Percentiles rank a stretch among this genome's conserved stretches.
phyloP scores from a whole-genome alignment of 1,139 yeast species.

The Zygoascus hellenicus region DNA sequence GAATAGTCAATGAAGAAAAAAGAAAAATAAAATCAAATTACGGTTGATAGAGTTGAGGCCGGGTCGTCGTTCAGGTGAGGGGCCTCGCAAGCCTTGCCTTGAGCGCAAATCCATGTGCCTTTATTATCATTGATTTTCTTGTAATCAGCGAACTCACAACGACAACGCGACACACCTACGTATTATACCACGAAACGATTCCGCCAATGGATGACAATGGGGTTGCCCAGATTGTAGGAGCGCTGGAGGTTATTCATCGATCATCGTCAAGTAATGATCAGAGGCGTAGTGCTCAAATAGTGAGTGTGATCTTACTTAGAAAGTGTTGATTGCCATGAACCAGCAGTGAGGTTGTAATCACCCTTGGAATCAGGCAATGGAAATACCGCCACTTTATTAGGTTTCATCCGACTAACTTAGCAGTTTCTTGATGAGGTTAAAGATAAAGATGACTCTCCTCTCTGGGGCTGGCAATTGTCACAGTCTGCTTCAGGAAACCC shows the following conservation, averaged over 20 bases:
- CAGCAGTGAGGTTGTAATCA: neutral
- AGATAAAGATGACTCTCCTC: constrained; percentile 75
- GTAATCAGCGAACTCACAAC: no score
- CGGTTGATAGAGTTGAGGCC: no score
- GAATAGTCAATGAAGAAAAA: no score
- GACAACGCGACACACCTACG: no score
- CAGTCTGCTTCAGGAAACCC: constrained; percentile 39
- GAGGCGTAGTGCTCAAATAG: constrained; percentile 39
- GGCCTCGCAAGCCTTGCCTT: no score
- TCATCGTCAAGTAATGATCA: constrained; percentile 49
- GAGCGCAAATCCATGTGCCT: no score
- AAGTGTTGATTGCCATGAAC: neutral
- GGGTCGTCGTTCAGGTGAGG: no score
- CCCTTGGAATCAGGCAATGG: neutral
- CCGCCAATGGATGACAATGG: constrained; percentile 27
- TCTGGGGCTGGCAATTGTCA: constrained; percentile 88
- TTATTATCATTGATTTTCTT: no score
- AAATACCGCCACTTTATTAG: neutral
- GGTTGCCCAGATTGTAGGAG: constrained; percentile 49
- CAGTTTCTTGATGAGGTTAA: constrained; percentile 69
- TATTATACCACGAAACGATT: neutral
- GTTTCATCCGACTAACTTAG: constrained; percentile 20
- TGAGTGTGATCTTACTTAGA: constrained; percentile 20
- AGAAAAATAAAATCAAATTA: no score
- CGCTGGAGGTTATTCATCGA: constrained; percentile 56